Conservation (phyloP, 768 basidiomycete species). For the Galerina marginata region DNA sequence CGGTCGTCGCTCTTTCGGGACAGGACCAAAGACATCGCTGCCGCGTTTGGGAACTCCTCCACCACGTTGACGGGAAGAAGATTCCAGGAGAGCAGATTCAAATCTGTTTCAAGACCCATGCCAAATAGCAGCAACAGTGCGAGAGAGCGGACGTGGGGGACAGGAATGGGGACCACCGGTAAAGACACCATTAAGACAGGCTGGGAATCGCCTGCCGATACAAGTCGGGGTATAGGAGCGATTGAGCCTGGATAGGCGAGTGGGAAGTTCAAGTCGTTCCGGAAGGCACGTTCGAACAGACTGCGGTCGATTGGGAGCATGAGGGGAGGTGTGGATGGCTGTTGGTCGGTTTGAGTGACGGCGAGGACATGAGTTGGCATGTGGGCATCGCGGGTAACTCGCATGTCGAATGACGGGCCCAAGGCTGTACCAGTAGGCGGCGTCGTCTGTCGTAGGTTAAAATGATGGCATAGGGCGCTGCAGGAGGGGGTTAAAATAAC, state of each 20-base stretch:
- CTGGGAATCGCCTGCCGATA: conserved; percentile 7
- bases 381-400: conserved; percentile 47
- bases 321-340: conserved; percentile 37
- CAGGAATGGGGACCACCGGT: conserved; percentile 53
- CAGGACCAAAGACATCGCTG: conserved; percentile 61
- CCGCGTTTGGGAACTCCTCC: conserved; percentile 66
- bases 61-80: conserved; percentile 60
- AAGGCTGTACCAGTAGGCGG: conserved; percentile 28
- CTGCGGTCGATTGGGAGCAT: conserved; percentile 59
- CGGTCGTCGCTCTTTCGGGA: conserved; percentile 42
- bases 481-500: conserved; percentile 4
- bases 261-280: conserved; percentile 38
- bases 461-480: conserved; percentile 52
- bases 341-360: conserved; percentile 38
- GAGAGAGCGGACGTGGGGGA: conserved; percentile 60
- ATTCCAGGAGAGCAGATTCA: conserved; percentile 50
- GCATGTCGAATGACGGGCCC: conserved; percentile 54
- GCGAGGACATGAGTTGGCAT: conserved; percentile 66
- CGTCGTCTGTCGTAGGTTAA: conserved; percentile 38
- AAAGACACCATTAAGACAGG: conserved; percentile 46
- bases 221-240: conserved; percentile 34
- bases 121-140: conserved; percentile 65
- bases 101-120: conserved; percentile 54
- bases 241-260: conserved; percentile 37
- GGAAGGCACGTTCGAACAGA: conserved; percentile 47